These are phyloP conservation scores for Botrytis paeoniae DNA, from an alignment of 2,329 filamentous ascomycete species.

Conservation along the genomic window DNA sequence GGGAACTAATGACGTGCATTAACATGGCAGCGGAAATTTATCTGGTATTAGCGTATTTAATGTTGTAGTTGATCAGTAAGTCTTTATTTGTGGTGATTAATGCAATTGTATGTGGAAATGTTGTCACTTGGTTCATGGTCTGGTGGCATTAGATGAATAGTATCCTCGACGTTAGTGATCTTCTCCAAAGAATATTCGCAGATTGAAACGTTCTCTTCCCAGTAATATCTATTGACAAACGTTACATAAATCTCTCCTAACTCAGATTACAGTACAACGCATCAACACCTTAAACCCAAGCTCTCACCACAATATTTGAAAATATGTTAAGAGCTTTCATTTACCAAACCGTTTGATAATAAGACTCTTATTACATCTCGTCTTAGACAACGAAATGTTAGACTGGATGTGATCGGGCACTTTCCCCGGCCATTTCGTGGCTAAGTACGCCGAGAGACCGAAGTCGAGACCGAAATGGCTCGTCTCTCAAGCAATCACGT, in stretches of 20 bases:
- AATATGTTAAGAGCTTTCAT: too few relatives aligned
- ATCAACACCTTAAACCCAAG: not conserved
- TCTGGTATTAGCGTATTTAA: not conserved
- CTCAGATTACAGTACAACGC: not conserved
- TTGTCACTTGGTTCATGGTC: not conserved
- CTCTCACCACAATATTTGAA: not conserved
- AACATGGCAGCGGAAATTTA: not conserved
- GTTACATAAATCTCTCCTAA: not conserved
- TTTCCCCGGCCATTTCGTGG: too few relatives aligned
- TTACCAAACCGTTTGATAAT: too few relatives aligned
- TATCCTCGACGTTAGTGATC: not conserved
- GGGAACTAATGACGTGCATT: not conserved
- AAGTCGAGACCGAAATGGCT: too few relatives aligned
- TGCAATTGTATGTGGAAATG: not conserved
- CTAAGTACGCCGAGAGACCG: too few relatives aligned
- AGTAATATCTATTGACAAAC: not conserved
- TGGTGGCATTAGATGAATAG: not conserved
- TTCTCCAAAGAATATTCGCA: too few relatives aligned
- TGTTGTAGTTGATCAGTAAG: not conserved
- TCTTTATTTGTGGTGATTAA: fast-evolving
- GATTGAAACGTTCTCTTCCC: fast-evolving
- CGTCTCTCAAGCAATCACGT: too few relatives aligned
- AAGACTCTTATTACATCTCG: too few relatives aligned
- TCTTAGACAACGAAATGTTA: too few relatives aligned
- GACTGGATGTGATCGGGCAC: too few relatives aligned